Conservation (phyloP, 1,284 basidiomycete genomes). For the Athelia sp. region DNA sequence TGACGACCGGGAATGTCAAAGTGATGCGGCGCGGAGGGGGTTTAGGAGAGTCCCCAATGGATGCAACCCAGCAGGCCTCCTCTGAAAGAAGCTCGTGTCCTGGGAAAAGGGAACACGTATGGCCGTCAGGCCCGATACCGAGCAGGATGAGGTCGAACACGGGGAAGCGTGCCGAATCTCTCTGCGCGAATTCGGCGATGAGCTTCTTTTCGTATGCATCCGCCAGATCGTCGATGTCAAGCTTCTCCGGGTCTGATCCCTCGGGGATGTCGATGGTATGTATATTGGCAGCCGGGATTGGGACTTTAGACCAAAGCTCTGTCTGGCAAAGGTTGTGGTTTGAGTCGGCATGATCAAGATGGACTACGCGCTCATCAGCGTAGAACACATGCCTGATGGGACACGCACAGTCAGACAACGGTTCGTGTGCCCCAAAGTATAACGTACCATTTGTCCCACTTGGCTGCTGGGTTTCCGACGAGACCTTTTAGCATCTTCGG, state of each 20-base stretch:
- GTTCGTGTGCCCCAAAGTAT: background rate
- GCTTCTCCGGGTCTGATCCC: slow-evolving; percentile 36
- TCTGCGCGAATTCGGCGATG: slow-evolving; percentile 85
- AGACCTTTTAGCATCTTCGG: slow-evolving; percentile 81
- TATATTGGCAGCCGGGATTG: slow-evolving; percentile 76
- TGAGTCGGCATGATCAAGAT: slow-evolving; percentile 87
- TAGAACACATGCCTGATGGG: slow-evolving; percentile 91
- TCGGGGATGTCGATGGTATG: slow-evolving; percentile 44
- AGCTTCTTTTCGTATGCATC: slow-evolving; percentile 94
- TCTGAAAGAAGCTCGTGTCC: slow-evolving; percentile 83
- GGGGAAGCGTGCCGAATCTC: slow-evolving; percentile 89
- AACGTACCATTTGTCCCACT: slow-evolving; percentile 95
- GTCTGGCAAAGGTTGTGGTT: slow-evolving; percentile 82
- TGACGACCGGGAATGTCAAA: slow-evolving; percentile 88
- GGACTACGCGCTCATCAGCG: slow-evolving; percentile 94
- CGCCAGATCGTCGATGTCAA: slow-evolving; percentile 82
- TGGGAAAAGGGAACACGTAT: slow-evolving; percentile 96
- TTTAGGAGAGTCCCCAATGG: slow-evolving; percentile 91
- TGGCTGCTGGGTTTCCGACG: slow-evolving; percentile 68
- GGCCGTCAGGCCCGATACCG: slow-evolving; percentile 92
- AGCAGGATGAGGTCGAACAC: slow-evolving; percentile 93
- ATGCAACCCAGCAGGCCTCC: slow-evolving; percentile 91
- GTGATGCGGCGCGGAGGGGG: slow-evolving; percentile 90
- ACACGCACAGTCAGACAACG: slow-evolving; percentile 7
- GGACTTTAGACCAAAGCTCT: slow-evolving; percentile 81